A percentile compares a stretch with the other conserved stretches of the same genome.
Evolutionary conservation across 2,329 filamentous ascomycete species (phyloP).

Genomic region (Alternaria viburni): DNA sequence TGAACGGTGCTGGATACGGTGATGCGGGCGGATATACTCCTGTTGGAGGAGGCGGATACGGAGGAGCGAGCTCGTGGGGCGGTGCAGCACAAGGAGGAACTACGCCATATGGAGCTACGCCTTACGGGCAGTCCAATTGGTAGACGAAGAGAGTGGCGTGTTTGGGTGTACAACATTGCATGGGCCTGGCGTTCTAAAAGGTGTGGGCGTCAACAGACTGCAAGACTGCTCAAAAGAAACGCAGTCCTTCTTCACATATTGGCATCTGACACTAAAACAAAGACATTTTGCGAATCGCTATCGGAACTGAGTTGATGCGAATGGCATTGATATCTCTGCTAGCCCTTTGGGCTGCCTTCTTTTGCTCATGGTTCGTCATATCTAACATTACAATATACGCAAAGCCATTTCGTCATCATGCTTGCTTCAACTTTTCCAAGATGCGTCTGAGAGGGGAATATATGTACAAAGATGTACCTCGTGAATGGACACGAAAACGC

Average conservation of each 20-base stretch:
- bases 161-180: slow-evolving; percentile 32
- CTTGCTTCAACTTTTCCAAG: slow-evolving; percentile 20
- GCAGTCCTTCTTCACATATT: not conserved
- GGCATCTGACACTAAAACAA: not conserved
- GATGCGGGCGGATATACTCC: slow-evolving; percentile 69
- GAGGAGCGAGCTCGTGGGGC: slow-evolving; percentile 69
- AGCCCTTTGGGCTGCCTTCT: not conserved
- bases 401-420: slow-evolving; percentile 4
- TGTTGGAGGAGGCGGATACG: slow-evolving; percentile 54
- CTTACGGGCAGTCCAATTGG: slow-evolving; percentile 57
- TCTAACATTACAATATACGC: slow-evolving; percentile 31
- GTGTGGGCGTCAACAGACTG: slow-evolving; percentile 9
- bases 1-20: slow-evolving; percentile 58
- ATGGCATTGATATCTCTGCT: slow-evolving; percentile 8
- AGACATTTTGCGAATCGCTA: not conserved
- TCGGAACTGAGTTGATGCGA: slow-evolving; percentile 4
- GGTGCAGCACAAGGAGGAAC: slow-evolving; percentile 50
- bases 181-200: slow-evolving; percentile 33
- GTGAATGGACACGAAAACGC: slow-evolving; percentile 20
- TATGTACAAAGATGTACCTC: slow-evolving; percentile 31
- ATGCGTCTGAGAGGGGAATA: slow-evolving; percentile 40
- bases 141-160: slow-evolving; percentile 9
- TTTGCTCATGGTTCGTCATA: slow-evolving; percentile 17
- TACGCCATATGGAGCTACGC: slow-evolving; percentile 66
- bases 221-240: not conserved